Evolutionary conservation across 352 stramenopile species (phyloP).

Genomic region (Pythium volutum): DNA sequence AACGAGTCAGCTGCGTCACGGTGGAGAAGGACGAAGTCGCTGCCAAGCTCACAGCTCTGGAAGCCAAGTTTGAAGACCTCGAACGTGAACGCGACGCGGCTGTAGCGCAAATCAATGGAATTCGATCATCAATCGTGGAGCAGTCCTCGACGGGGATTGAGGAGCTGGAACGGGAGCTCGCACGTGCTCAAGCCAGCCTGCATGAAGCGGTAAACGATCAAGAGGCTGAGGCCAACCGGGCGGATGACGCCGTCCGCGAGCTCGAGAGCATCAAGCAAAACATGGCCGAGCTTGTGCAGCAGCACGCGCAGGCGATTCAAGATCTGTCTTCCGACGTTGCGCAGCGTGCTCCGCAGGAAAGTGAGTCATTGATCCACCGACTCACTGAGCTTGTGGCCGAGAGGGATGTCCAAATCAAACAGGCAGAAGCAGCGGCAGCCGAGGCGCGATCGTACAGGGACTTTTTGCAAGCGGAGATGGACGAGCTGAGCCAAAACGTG

Average conservation of each 20-base stretch:
- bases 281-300: slow-evolving; percentile 7
- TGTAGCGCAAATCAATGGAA: slow-evolving; percentile 1
- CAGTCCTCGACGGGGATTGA: neutral
- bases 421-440: slow-evolving; percentile 29
- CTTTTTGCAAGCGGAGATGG: slow-evolving; percentile 25
- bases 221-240: slow-evolving; percentile 20
- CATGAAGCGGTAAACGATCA: slow-evolving; percentile 20
- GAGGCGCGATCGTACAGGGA: slow-evolving; percentile 25
- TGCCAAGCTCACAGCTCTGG: slow-evolving; percentile 11
- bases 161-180: slow-evolving; percentile 10
- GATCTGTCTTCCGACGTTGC: neutral
- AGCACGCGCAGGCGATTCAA: slow-evolving; percentile 6
- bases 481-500: slow-evolving; percentile 17
- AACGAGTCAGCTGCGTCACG: slow-evolving; percentile 26
- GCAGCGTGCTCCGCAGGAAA: slow-evolving; percentile 27
- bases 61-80: slow-evolving; percentile 28
- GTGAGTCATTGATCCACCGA: neutral
- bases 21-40: slow-evolving; percentile 30
- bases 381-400: slow-evolving; percentile 24
- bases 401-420: slow-evolving; percentile 31
- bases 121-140: neutral
- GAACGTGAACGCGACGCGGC: slow-evolving; percentile 1
- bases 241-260: slow-evolving; percentile 9
- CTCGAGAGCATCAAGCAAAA: neutral
- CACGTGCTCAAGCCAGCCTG: slow-evolving; percentile 10